Base-by-base conservation (phyloP, 345 rosid genomes). In the Anastatica hierochuntica region DNA sequence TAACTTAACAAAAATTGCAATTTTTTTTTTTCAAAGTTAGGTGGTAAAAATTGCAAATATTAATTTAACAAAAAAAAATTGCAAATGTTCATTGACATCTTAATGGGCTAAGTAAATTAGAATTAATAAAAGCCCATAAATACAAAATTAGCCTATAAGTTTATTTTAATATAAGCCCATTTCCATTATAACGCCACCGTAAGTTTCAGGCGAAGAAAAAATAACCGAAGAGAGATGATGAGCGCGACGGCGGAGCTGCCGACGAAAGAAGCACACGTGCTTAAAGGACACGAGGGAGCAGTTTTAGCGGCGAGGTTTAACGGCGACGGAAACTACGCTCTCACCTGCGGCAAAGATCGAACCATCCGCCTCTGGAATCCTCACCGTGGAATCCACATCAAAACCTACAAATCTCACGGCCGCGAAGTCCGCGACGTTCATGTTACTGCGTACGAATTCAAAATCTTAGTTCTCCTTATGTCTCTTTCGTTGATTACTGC, bases 361-460 rank as follows among this genome's bases (percentile, higher is more conserved):
- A 88, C 97, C n/a, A 85, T 88, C 43, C 97, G 97, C 40, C 82
- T 92, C 9, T 88, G 98, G 98, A 88, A 92, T 40, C 98, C 98
- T 9, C 97, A 92, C 85, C 94, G 94, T 11, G 94, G 97, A 34
- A 77, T 85, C 66, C 79, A 81, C 68, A 83, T 88, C 60, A 92
- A 88, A 68, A 88, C 98, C 73, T 92, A 92, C 76, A 88, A 92
- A 71, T 74, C 97, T 36, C 98, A 88, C 58, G 97, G 86, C 70
- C 97, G 97, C 31, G 95, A 88, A 59, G 97, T 88, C 59, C 96
- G 97, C 34, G 97, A 92, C 55, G 90, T 92, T 63, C 97, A 92
- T 62, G 95, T 86, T 67, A 92, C 97, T 64, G 41, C 71, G 97
- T 92, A 77, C 26, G 58, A 5, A 34, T n/a, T 13, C 10, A 9